Evolutionary conservation across 805 yeast genomes (phyloP).

Genomic region (Candida michaelii): DNA sequence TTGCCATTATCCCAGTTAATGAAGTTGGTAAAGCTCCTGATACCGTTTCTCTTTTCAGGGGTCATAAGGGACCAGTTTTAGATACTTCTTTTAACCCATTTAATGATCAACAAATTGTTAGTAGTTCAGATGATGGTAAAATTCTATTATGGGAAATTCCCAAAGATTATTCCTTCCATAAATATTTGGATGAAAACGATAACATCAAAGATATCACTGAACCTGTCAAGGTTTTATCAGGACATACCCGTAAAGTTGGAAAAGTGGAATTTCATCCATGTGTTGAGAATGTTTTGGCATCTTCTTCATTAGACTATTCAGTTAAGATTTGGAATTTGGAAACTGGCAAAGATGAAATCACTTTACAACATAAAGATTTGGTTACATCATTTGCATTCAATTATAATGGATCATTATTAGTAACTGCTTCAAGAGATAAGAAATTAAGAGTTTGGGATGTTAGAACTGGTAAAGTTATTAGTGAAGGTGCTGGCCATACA

Average conservation of each 20-base stretch:
- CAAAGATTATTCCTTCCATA: slow-evolving; percentile 68
- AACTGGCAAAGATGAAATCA: slow-evolving; percentile 65
- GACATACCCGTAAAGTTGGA: slow-evolving; percentile 95
- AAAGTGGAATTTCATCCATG: slow-evolving; percentile 88
- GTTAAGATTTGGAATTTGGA: slow-evolving; percentile 90
- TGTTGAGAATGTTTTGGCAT: slow-evolving; percentile 82
- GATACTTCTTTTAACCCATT: slow-evolving; percentile 97
- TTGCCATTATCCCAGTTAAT: slow-evolving; percentile 83
- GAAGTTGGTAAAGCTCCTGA: slow-evolving; percentile 95
- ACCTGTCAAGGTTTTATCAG: slow-evolving; percentile 69
- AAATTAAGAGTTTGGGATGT: slow-evolving; percentile 90
- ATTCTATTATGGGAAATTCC: slow-evolving; percentile 90
- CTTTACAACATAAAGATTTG: slow-evolving; percentile 83
- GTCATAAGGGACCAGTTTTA: slow-evolving; percentile 91
- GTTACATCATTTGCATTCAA: slow-evolving; percentile 93
- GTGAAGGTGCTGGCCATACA: slow-evolving; percentile 86
- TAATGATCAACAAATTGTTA: slow-evolving; percentile 68
- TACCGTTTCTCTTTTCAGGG: slow-evolving; percentile 87
- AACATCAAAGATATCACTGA: slow-evolving; percentile 60
- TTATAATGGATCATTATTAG: slow-evolving; percentile 82
- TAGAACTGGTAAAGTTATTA: slow-evolving; percentile 66
- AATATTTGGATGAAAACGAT: slow-evolving; percentile 53
- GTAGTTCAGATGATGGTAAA: slow-evolving; percentile 78
- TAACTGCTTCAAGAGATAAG: slow-evolving; percentile 90
- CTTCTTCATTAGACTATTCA: slow-evolving; percentile 86